Evolutionary conservation across 2,329 filamentous ascomycete genomes (phyloP).

Genomic region (Fusarium sp.): DNA sequence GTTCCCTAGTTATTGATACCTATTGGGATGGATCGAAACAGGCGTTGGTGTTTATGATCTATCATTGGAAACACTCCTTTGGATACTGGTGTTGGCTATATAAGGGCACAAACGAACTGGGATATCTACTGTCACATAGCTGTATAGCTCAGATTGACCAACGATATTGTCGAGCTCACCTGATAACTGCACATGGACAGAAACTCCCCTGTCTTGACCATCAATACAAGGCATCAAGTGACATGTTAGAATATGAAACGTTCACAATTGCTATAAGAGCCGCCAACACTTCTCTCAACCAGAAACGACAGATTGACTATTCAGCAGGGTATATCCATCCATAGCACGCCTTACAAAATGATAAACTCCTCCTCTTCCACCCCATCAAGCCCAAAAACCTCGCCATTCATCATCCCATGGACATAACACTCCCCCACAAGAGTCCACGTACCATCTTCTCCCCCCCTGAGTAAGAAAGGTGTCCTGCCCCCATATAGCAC

Average conservation of each 20-base stretch:
- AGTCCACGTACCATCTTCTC: conserved; percentile 34
- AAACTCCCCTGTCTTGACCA: too few species aligned
- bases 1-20: conserved; percentile 17
- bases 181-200: not conserved
- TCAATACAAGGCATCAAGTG: not conserved
- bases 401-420: conserved; percentile 53
- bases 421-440: conserved; percentile 53
- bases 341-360: conserved; percentile 40
- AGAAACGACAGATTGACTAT: not conserved
- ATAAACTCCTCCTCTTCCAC: conserved; percentile 47
- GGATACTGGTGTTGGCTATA: not conserved
- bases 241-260: too few species aligned
- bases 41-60: conserved; percentile 27
- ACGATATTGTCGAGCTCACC: not conserved
- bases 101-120: not conserved
- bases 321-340: conserved; percentile 19
- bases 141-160: not conserved
- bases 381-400: conserved; percentile 42
- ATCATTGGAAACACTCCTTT: conserved; percentile 24
- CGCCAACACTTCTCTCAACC: too few species aligned
- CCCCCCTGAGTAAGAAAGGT: conserved; percentile 48
- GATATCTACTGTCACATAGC: not conserved
- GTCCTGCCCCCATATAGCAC: conserved; percentile 50
- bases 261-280: too few species aligned
- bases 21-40: conserved; percentile 11